phyloP scores from a whole-genome alignment of 2,329 filamentous ascomycete genomes.

The Calonectria honghensis region DNA sequence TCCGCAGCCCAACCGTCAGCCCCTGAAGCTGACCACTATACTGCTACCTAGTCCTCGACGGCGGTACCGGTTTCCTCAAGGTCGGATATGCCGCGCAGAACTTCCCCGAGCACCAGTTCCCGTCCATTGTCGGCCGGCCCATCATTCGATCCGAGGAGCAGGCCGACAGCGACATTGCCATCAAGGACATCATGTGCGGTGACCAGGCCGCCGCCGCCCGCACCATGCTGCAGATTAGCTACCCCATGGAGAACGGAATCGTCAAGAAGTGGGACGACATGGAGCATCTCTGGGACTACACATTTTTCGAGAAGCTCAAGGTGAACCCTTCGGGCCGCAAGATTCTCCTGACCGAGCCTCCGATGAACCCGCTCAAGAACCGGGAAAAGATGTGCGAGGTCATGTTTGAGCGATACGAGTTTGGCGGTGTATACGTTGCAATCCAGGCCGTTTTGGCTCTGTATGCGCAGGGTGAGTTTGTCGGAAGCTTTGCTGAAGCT shows the following conservation, averaged over 20 bases:
- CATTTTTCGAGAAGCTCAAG: slow-evolving; percentile 97
- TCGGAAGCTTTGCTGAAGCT: slow-evolving; percentile 23
- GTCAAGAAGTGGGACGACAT: slow-evolving; percentile 99
- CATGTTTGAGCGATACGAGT: slow-evolving; percentile 98
- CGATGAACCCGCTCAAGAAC: slow-evolving; percentile 98
- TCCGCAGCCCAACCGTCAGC: slow-evolving; percentile 42
- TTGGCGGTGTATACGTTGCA: slow-evolving; percentile 97
- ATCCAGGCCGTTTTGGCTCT: slow-evolving; percentile 97
- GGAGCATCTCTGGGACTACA: slow-evolving; percentile 99
- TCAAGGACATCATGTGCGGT: slow-evolving; percentile 99
- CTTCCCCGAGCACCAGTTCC: slow-evolving; percentile 99
- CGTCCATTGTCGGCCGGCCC: slow-evolving; percentile 97
- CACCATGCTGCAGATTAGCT: slow-evolving; percentile 98
- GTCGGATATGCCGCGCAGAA: slow-evolving; percentile 99
- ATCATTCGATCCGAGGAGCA: slow-evolving; percentile 97
- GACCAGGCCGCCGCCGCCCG: slow-evolving; percentile 97
- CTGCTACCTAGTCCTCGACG: slow-evolving; percentile 88
- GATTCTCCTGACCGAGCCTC: slow-evolving; percentile 97
- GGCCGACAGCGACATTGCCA: slow-evolving; percentile 77
- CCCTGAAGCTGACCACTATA: slow-evolving; percentile 52
- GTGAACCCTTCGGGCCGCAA: slow-evolving; percentile 93
- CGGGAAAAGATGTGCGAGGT: slow-evolving; percentile 98
- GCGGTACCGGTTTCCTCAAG: slow-evolving; percentile 99
- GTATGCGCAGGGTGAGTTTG: slow-evolving; percentile 88
- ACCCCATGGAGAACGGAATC: slow-evolving; percentile 99